Conservation (phyloP, 495 filamentous ascomycete species). For the Penicillium soppii region DNA sequence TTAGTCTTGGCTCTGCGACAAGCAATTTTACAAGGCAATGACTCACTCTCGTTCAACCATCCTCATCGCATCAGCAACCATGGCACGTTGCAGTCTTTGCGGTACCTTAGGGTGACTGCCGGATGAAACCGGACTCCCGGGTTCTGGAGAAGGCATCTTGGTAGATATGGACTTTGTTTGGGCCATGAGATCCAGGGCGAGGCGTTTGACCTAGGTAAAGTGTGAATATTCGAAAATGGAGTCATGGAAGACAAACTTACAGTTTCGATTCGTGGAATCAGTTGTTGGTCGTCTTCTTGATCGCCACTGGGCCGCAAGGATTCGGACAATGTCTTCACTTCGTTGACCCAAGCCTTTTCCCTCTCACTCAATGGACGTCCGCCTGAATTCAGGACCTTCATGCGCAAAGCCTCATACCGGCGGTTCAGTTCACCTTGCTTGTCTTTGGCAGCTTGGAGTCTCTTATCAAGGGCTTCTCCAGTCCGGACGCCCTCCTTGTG, state of each 20-base stretch:
- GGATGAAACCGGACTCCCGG: conserved; percentile 31
- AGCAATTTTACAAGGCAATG: background rate
- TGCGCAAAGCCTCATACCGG: conserved; percentile 64
- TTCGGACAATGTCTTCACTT: conserved; percentile 54
- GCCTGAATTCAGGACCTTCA: conserved; percentile 54
- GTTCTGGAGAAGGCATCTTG: conserved; percentile 29
- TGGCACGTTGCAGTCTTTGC: conserved; percentile 63
- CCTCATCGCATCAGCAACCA: conserved; percentile 65
- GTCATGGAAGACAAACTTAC: conserved; percentile 28
- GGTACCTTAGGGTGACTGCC: conserved; percentile 53
- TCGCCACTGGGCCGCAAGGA: conserved; percentile 28
- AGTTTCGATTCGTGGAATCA: conserved; percentile 39
- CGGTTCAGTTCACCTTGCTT: conserved; percentile 58
- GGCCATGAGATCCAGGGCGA: conserved; percentile 52
- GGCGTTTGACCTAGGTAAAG: conserved; percentile 38
- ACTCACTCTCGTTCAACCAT: conserved; percentile 69
- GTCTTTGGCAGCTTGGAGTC: conserved; percentile 58
- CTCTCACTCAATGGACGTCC: conserved; percentile 70
- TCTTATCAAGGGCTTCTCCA: conserved; percentile 55
- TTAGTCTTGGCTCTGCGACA: conserved; percentile 7
- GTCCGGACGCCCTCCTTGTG: conserved; percentile 40
- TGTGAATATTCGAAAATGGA: conserved; percentile 10
- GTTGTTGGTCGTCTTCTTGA: conserved; percentile 25
- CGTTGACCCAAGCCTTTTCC: conserved; percentile 65
- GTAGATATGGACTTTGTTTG: conserved; percentile 41